Evolutionary conservation across 1,284 basidiomycete species (phyloP).

Genomic region (Puccinia triticina): DNA sequence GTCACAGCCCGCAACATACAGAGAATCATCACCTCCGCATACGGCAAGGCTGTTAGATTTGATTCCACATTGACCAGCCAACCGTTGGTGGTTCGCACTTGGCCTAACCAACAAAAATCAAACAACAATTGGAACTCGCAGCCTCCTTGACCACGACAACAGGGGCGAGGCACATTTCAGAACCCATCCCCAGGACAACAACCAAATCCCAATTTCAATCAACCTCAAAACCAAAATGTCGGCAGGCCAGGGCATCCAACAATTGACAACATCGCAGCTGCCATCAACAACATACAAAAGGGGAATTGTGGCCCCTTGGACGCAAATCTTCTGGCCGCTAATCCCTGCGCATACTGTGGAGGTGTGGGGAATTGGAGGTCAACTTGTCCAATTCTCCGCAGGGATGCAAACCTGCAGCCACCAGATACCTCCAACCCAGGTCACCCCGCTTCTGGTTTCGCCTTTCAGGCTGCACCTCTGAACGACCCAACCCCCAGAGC

Average conservation of each 20-base stretch:
- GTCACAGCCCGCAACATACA: neutral
- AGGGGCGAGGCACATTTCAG: too few relatives aligned
- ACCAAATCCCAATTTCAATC: neutral
- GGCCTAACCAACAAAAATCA: neutral
- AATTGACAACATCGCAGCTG: neutral
- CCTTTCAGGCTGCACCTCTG: slow-evolving; percentile 6
- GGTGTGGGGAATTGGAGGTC: neutral
- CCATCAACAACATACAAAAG: neutral
- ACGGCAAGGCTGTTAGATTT: neutral
- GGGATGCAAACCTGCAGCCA: slow-evolving; percentile 1
- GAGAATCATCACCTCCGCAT: slow-evolving; percentile 1
- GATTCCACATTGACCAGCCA: neutral
- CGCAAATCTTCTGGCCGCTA: neutral
- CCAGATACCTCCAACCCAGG: neutral
- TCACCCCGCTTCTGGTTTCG: slow-evolving; percentile 14
- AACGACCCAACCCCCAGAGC: neutral
- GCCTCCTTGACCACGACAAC: neutral
- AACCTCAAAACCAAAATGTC: neutral
- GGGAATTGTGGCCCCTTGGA: neutral
- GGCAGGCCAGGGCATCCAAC: neutral
- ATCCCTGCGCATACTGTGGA: neutral
- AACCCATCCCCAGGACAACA: neutral
- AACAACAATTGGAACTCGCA: neutral
- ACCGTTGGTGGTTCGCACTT: neutral
- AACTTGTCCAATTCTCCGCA: neutral